Evolutionary conservation across 2,329 filamentous ascomycete species (phyloP).

Genomic region (Sclerotinia trifoliorum): DNA sequence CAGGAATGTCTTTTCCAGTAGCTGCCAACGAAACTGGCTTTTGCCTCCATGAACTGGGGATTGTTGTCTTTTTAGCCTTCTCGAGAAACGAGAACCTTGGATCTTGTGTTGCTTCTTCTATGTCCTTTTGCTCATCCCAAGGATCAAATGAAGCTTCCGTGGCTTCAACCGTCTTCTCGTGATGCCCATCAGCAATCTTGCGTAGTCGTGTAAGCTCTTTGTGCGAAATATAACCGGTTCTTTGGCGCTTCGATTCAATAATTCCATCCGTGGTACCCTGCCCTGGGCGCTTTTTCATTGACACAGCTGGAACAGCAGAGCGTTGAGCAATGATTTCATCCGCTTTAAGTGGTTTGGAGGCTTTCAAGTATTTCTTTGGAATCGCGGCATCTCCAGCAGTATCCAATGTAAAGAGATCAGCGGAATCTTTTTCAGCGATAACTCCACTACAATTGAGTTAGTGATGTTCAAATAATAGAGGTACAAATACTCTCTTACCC

Average conservation of each 20-base stretch:
- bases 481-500: conserved; percentile 57
- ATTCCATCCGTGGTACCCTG: conserved; percentile 72
- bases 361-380: conserved; percentile 62
- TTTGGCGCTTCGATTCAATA: conserved; percentile 69
- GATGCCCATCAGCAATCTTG: conserved; percentile 69
- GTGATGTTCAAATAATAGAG: conserved; percentile 12
- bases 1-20: conserved; percentile 74
- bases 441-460: conserved; percentile 62
- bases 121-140: conserved; percentile 61
- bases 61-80: conserved; percentile 63
- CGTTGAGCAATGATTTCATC: conserved; percentile 89
- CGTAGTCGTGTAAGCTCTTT: conserved; percentile 80
- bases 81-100: conserved; percentile 64
- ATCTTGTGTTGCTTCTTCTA: conserved; percentile 48
- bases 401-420: conserved; percentile 84
- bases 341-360: conserved; percentile 76
- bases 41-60: conserved; percentile 72
- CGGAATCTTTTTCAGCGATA: conserved; percentile 76
- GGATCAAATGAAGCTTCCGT: conserved; percentile 73
- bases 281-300: conserved; percentile 71
- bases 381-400: conserved; percentile 67
- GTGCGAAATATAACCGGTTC: conserved; percentile 75
- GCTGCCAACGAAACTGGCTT: conserved; percentile 80
- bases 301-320: conserved; percentile 77
- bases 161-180: conserved; percentile 48